A percentile compares a stretch with the other conserved stretches of the same genome.
phyloP scores from a whole-genome alignment of 2,329 filamentous ascomycete genomes.

The Arthrobotrys megalospora region DNA sequence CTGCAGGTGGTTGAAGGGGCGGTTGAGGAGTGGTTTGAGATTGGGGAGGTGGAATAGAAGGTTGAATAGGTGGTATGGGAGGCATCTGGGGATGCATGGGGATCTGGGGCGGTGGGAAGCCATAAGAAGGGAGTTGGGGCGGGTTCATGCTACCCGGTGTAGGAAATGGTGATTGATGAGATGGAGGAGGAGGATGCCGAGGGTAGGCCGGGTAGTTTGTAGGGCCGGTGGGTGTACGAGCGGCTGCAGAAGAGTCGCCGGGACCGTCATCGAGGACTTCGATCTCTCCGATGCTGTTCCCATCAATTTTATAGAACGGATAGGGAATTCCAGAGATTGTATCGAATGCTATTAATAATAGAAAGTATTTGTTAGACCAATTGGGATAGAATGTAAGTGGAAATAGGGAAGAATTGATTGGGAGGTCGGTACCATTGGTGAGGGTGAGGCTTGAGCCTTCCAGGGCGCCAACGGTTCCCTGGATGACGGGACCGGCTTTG shows the following conservation, averaged over 20 bases:
- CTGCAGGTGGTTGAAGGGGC: conserved; percentile 38
- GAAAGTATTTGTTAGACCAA: conserved; percentile 63
- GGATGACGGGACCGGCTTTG: conserved; percentile 76
- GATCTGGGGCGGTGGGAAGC: conserved; percentile 30
- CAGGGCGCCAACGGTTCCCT: conserved; percentile 80
- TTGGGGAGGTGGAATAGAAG: conserved; percentile 40
- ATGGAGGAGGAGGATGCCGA: conserved; percentile 55
- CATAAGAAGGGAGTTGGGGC: conserved; percentile 32
- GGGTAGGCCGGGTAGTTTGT: conserved; percentile 41
- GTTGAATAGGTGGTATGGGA: conserved; percentile 19
- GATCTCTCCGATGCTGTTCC: conserved; percentile 74
- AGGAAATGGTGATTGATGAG: conserved; percentile 21
- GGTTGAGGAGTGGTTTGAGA: conserved; percentile 29
- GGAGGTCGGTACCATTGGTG: conserved; percentile 76
- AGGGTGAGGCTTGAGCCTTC: conserved; percentile 79
- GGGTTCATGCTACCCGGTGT: conserved; percentile 14
- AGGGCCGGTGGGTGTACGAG: conserved; percentile 31
- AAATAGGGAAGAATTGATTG: conserved; percentile 26
- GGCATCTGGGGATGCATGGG: conserved; percentile 32
- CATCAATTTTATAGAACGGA: conserved; percentile 73
- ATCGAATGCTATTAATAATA: conserved; percentile 69
- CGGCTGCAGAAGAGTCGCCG: conserved; percentile 51
- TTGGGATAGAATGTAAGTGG: conserved; percentile 66
- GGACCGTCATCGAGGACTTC: conserved; percentile 68
- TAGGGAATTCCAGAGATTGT: conserved; percentile 72